phyloP scores from a whole-genome alignment of 306 rosid genomes.

The Morella rubra region DNA sequence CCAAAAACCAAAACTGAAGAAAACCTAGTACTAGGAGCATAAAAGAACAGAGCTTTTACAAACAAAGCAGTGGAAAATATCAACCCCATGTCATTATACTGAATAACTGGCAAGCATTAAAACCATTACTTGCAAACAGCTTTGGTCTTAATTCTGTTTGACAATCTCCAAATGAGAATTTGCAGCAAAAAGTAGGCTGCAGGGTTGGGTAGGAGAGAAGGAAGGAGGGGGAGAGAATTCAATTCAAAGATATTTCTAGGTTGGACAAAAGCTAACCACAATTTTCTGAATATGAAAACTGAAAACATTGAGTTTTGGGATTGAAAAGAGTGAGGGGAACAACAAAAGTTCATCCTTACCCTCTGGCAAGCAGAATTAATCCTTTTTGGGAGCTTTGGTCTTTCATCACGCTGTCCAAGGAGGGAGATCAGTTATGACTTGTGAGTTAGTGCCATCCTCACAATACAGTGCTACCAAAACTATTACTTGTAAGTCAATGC shows the following conservation, averaged over 20 bases:
- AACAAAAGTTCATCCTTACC: conserved; percentile 40
- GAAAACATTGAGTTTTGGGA: neutral
- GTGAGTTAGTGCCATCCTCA: conserved; percentile 39
- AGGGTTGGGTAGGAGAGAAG: too few relatives aligned
- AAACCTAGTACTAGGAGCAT: too few relatives aligned
- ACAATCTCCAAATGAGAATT: neutral
- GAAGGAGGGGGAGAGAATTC: neutral
- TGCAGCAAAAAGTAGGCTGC: neutral
- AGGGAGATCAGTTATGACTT: conserved; percentile 33
- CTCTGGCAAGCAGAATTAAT: conserved; percentile 42
- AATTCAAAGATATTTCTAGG: neutral
- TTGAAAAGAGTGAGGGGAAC: neutral
- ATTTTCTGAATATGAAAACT: neutral
- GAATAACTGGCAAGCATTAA: neutral
- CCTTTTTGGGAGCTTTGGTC: conserved; percentile 37
- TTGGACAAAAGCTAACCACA: neutral
- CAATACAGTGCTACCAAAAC: conserved; percentile 35
- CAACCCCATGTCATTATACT: neutral
- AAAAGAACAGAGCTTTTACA: too few relatives aligned
- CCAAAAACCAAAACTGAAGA: too few relatives aligned
- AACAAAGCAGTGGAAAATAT: neutral
- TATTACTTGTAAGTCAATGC: conserved; percentile 34
- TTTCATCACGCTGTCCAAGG: conserved; percentile 45
- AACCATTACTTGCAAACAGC: neutral
- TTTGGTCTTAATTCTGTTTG: neutral